Evolutionary conservation across 1,139 yeast genomes (phyloP), one percentile per base, ranked within the genome.

Genomic region (Candida buenavistaensis): DNA sequence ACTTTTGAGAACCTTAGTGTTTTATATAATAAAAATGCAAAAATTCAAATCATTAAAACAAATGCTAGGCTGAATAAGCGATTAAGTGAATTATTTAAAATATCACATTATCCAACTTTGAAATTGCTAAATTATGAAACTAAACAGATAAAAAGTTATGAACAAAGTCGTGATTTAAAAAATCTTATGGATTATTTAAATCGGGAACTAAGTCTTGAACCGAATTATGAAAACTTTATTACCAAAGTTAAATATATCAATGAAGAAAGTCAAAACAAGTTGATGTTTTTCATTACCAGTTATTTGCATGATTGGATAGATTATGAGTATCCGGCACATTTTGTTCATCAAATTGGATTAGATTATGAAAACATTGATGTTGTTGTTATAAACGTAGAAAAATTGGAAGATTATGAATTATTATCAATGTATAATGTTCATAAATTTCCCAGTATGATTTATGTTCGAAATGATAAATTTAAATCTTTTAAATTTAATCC

Each of bases 381-480:
- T 43, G 59, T 57, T 5, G 39, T 65, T 3, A 53, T 58, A 2
- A 60, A 60, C 35, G 46, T 57, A 13, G 62, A 55, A 23, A 44
- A 51, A 7, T 39, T 46, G 3, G 46, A 41, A 12, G 41, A 46
- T 16, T 44, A 44, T n/a, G 51, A 50, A 0, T 34, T 64, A 3
- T 40, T 63, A 20, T 43, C 48, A 11, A 37, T 45, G 20, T 64
- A 47, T 43, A 51, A 47, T 25, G 51, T 68, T 14, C 58, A 62
- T 39, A 60, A 61, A 35, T 58, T 57, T 35, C 75, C 75, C 1
- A 59, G 68, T 2, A 44, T 56, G 32, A 50, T 64, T 1, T 60
- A 54, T 36, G 47, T 64, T 24, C 46, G 46, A 6, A 46, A 52
- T 4, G 31, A 32, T 13, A 40, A 44, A 19, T 50, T 65, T 38